Conservation (phyloP, 2,329 filamentous ascomycete genomes). For the Colletotrichum orbiculare region DNA sequence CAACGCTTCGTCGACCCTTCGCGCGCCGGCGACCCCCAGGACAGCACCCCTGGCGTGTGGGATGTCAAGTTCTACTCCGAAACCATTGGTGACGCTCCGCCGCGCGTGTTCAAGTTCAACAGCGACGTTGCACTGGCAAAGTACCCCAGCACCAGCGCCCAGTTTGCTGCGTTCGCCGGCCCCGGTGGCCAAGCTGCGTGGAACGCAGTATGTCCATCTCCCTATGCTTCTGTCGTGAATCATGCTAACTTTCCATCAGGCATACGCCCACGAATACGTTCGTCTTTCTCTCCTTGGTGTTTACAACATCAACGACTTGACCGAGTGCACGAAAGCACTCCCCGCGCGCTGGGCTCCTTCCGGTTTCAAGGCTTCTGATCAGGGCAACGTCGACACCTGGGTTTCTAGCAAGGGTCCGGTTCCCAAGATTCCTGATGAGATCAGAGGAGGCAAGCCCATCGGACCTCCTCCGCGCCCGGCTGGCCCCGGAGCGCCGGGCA, state of each 20-base stretch:
- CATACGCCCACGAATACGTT: slow-evolving; percentile 63
- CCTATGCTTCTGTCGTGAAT: not conserved
- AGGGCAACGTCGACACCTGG: slow-evolving; percentile 31
- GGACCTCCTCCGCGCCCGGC: slow-evolving; percentile 1
- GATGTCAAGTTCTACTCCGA: slow-evolving; percentile 61
- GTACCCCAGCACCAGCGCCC: slow-evolving; percentile 47
- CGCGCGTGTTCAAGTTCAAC: slow-evolving; percentile 52
- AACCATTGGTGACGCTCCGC: slow-evolving; percentile 45
- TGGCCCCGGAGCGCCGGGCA: not conserved
- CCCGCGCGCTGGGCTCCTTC: slow-evolving; percentile 43
- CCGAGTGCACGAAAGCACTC: slow-evolving; percentile 64
- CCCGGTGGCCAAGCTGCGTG: slow-evolving; percentile 49
- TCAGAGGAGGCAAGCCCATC: slow-evolving; percentile 11
- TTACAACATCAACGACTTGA: slow-evolving; percentile 64
- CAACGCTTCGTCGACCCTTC: slow-evolving; percentile 56
- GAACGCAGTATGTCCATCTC: slow-evolving; percentile 49
- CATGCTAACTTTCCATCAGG: slow-evolving; percentile 39
- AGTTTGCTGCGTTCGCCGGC: slow-evolving; percentile 52
- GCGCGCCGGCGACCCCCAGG: slow-evolving; percentile 58
- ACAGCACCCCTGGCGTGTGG: slow-evolving; percentile 62
- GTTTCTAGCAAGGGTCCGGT: slow-evolving; percentile 15
- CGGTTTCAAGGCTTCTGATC: slow-evolving; percentile 20
- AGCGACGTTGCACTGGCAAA: slow-evolving; percentile 54
- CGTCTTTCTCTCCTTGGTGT: slow-evolving; percentile 65
- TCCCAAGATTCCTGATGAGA: slow-evolving; percentile 6